phyloP scores from a whole-genome alignment of 768 basidiomycete genomes.

The Lactarius evosmus region DNA sequence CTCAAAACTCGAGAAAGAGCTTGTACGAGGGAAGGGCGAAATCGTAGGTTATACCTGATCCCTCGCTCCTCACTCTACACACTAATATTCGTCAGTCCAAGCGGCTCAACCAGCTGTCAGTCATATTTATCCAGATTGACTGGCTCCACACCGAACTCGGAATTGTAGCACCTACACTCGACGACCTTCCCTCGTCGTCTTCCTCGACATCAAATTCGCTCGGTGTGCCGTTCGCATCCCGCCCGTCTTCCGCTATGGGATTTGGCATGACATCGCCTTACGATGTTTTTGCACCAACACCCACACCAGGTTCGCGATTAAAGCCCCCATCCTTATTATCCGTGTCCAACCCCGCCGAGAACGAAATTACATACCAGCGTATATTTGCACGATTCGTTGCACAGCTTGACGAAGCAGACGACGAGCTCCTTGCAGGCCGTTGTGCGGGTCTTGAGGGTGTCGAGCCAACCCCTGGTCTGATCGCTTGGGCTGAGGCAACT shows the following conservation, averaged over 20 bases:
- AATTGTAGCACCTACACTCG: slow-evolving; percentile 55
- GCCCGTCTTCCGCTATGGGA: slow-evolving; percentile 36
- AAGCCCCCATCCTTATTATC: slow-evolving; percentile 30
- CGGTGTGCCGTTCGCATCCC: slow-evolving; percentile 32
- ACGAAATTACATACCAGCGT: slow-evolving; percentile 20
- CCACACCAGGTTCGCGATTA: slow-evolving; percentile 38
- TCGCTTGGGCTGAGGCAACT: slow-evolving; percentile 64
- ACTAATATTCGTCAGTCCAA: slow-evolving; percentile 46
- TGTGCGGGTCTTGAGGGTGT: slow-evolving; percentile 63
- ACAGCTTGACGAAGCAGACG: slow-evolving; percentile 24
- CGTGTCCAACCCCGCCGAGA: slow-evolving; percentile 22
- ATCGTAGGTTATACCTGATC: slow-evolving; percentile 49
- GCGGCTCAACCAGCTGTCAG: slow-evolving; percentile 60
- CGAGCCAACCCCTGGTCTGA: slow-evolving; percentile 72
- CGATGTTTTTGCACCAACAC: slow-evolving; percentile 31
- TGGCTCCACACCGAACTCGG: slow-evolving; percentile 83
- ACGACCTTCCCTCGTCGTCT: slow-evolving; percentile 40
- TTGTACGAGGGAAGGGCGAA: slow-evolving; percentile 83
- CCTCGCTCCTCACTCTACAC: slow-evolving; percentile 7
- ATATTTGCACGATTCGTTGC: slow-evolving; percentile 26
- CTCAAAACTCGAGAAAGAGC: slow-evolving; percentile 75
- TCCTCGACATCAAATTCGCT: slow-evolving; percentile 35
- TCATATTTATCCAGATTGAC: slow-evolving; percentile 70
- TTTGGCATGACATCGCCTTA: slow-evolving; percentile 25
- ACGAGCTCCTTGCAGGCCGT: slow-evolving; percentile 32